A percentile compares a stretch with the other conserved stretches of the same genome.
Conservation (phyloP, 805 yeast genomes). For the Starmerella floris region DNA sequence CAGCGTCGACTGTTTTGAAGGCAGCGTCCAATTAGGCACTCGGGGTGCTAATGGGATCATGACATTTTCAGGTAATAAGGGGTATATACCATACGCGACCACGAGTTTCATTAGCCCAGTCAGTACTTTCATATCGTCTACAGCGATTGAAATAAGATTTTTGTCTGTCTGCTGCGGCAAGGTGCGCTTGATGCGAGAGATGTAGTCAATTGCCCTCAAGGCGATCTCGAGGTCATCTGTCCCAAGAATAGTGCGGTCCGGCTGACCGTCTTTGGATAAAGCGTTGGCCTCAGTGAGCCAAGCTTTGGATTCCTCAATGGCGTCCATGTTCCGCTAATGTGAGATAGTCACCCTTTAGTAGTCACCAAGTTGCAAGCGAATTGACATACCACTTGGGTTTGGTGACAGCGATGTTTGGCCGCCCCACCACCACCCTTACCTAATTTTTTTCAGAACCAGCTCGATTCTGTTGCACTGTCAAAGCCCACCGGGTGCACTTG, state of each 20-base stretch:
- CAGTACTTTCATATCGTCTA: conserved; percentile 72
- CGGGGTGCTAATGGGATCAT: conserved; percentile 2
- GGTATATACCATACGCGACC: conserved; percentile 58
- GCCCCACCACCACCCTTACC: neutral
- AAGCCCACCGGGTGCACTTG: too few relatives aligned
- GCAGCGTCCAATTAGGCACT: conserved; percentile 1
- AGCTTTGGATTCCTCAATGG: neutral
- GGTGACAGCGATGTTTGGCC: too few relatives aligned
- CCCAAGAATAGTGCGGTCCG: neutral
- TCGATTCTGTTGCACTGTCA: too few relatives aligned
- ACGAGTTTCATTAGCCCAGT: conserved; percentile 51
- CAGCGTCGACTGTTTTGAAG: too few relatives aligned
- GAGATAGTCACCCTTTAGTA: too few relatives aligned
- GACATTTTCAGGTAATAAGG: conserved; percentile 31
- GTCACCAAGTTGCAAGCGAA: neutral
- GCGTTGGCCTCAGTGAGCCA: neutral
- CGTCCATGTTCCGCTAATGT: neutral
- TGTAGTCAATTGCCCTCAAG: conserved; percentile 1
- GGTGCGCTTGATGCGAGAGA: conserved; percentile 1
- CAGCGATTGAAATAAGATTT: conserved; percentile 41
- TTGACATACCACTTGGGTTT: too few relatives aligned
- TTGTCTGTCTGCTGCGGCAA: neutral
- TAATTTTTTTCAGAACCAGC: neutral
- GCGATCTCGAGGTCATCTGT: neutral
- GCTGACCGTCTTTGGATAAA: neutral